phyloP scores from a whole-genome alignment of 371 early-diverging fungal genomes.

The Cokeromyces recurvatus region DNA sequence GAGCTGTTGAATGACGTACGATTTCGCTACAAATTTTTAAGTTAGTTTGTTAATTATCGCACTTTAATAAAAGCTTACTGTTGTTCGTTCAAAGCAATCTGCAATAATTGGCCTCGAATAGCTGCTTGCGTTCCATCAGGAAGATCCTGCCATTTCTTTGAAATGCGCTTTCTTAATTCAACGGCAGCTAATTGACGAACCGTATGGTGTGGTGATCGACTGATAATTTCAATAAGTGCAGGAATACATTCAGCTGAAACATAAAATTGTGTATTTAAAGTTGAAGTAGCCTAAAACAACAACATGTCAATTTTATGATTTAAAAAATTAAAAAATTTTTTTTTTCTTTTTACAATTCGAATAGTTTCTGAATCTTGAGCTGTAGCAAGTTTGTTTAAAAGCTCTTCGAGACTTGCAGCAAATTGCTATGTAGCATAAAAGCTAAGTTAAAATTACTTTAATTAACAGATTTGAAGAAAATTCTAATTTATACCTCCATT shows the following conservation, averaged over 20 bases:
- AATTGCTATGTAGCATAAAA: slow-evolving; percentile 46
- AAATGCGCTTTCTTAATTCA: slow-evolving; percentile 78
- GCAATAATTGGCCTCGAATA: slow-evolving; percentile 64
- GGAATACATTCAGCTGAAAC: slow-evolving; percentile 60
- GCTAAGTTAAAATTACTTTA: too few relatives aligned
- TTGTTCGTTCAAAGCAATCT: slow-evolving; percentile 66
- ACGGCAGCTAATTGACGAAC: slow-evolving; percentile 88
- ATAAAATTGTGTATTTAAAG: slow-evolving; percentile 67
- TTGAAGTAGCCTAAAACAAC: slow-evolving; percentile 67
- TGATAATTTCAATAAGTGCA: slow-evolving; percentile 64
- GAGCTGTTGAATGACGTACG: slow-evolving; percentile 76
- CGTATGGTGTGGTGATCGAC: slow-evolving; percentile 50
- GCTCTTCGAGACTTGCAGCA: slow-evolving; percentile 39
- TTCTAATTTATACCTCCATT: too few relatives aligned
- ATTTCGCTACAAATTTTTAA: slow-evolving; percentile 63
- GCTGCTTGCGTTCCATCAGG: slow-evolving; percentile 46
- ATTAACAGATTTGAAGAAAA: too few relatives aligned
- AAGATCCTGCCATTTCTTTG: slow-evolving; percentile 68
- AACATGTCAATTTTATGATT: too few relatives aligned
- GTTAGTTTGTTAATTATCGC: too few relatives aligned
- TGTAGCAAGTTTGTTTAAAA: slow-evolving; percentile 38
- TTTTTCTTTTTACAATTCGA: slow-evolving; percentile 40
- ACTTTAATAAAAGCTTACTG: slow-evolving; percentile 51
- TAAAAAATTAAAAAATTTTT: too few relatives aligned
- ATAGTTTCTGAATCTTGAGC: slow-evolving; percentile 50